Evolutionary conservation across 805 yeast genomes (phyloP).

Genomic region (Kodamaea hsintzibuensis): DNA sequence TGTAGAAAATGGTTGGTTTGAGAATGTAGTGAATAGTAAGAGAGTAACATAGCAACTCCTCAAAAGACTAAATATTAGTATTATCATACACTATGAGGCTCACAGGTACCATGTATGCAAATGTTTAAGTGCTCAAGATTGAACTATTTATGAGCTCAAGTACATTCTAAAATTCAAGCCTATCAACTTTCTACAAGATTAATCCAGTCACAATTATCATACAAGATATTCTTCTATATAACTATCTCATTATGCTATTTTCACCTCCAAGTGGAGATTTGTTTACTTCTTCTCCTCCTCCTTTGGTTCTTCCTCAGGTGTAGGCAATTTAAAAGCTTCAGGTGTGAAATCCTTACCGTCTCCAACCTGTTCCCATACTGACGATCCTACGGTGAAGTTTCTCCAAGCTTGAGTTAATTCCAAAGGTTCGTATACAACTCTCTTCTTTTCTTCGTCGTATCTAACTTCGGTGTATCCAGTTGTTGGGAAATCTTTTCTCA

Average conservation of each 20-base stretch:
- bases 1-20: background rate
- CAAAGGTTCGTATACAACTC: constrained; percentile 86
- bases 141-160: too few species aligned
- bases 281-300: constrained; percentile 36
- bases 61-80: too few species aligned
- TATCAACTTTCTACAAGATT: too few species aligned
- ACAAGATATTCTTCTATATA: background rate
- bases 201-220: background rate
- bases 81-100: too few species aligned
- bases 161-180: too few species aligned
- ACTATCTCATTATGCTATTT: background rate
- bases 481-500: constrained; percentile 90
- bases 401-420: constrained; percentile 92
- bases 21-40: too few species aligned
- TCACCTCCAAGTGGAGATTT: constrained; percentile 1
- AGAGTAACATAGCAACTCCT: background rate
- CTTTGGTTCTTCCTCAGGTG: constrained; percentile 73
- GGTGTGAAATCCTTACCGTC: constrained; percentile 83
- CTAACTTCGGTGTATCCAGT: constrained; percentile 90
- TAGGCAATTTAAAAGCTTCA: constrained; percentile 76
- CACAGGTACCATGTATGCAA: too few species aligned
- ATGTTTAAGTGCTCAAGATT: too few species aligned
- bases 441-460: constrained; percentile 87
- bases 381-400: constrained; percentile 83
- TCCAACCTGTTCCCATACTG: constrained; percentile 92